A percentile compares a stretch with the other conserved stretches of the same genome.
These are phyloP conservation scores for Gaeumannomyces tritici DNA, from an alignment of 2,329 filamentous ascomycete species.

Conservation along the genomic window DNA sequence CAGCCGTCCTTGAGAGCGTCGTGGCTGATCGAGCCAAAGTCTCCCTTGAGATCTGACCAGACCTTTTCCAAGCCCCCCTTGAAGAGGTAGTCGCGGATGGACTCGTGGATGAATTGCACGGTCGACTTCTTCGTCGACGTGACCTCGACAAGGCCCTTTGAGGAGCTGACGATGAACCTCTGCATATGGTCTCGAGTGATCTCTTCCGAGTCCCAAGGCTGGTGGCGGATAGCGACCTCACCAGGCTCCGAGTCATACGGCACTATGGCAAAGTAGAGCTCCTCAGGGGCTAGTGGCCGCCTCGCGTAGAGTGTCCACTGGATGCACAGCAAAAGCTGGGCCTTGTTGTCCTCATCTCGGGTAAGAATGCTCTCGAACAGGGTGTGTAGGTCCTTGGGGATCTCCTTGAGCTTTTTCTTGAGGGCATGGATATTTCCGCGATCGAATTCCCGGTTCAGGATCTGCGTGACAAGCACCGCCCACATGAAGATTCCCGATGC, in stretches of 20 bases:
- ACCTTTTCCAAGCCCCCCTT: slow-evolving; percentile 19
- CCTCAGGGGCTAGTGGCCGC: slow-evolving; percentile 26
- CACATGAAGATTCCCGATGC: slow-evolving; percentile 34
- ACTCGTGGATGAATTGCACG: slow-evolving; percentile 46
- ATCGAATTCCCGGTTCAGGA: slow-evolving; percentile 24
- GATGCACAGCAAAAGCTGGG: slow-evolving; percentile 33
- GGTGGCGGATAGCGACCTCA: not conserved
- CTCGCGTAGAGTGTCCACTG: slow-evolving; percentile 44
- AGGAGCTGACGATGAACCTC: slow-evolving; percentile 27
- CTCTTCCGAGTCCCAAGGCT: slow-evolving; percentile 8
- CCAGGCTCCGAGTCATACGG: slow-evolving; percentile 12
- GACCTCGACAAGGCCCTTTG: slow-evolving; percentile 39
- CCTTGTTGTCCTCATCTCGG: slow-evolving; percentile 31
- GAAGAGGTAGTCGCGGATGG: slow-evolving; percentile 36
- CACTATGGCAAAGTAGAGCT: slow-evolving; percentile 33
- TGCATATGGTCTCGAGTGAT: slow-evolving; percentile 14
- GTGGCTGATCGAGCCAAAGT: slow-evolving; percentile 25
- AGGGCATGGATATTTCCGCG: slow-evolving; percentile 17
- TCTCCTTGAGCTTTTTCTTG: slow-evolving; percentile 17
- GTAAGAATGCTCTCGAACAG: slow-evolving; percentile 43
- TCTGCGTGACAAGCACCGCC: slow-evolving; percentile 26
- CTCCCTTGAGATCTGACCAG: slow-evolving; percentile 19
- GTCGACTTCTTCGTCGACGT: slow-evolving; percentile 18
- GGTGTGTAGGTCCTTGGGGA: slow-evolving; percentile 28
- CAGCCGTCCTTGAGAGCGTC: slow-evolving; percentile 35